A percentile compares a stretch with the other conserved stretches of the same genome.
phyloP scores from a whole-genome alignment of 306 rosid genomes.

The Heteromeles arbutifolia region DNA sequence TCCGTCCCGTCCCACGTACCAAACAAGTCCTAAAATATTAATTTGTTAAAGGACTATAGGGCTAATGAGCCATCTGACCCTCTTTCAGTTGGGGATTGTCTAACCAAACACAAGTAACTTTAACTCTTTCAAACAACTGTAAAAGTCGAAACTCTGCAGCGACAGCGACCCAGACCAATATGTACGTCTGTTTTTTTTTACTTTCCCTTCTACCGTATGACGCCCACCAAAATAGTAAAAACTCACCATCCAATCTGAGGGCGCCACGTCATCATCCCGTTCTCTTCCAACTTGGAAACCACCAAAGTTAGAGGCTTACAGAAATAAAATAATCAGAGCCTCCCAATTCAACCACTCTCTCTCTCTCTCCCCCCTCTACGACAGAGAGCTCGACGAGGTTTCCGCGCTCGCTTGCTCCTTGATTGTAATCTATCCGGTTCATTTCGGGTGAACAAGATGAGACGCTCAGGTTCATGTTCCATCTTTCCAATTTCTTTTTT shows the following conservation, averaged over 20 bases:
- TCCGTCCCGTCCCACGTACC: no score
- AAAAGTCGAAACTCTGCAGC: not conserved
- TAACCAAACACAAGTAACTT: no score
- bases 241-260: not conserved
- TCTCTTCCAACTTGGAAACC: not conserved
- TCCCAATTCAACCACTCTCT: not conserved
- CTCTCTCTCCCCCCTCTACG: not conserved
- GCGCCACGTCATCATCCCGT: not conserved
- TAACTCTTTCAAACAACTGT: no score
- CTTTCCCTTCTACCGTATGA: not conserved
- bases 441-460: constrained; percentile 49
- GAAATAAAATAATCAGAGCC: not conserved
- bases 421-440: not conserved
- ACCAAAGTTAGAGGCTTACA: not conserved
- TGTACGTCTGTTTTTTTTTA: not conserved
- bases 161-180: not conserved
- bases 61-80: no score
- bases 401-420: constrained; percentile 3
- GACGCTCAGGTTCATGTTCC: constrained; percentile 44
- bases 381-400: constrained; percentile 7
- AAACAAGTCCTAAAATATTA: no score
- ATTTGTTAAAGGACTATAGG: accelerated
- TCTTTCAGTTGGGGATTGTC: no score
- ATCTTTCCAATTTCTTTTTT: not conserved
- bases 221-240: not conserved